Evolutionary conservation across 2,329 filamentous ascomycete genomes (phyloP).

Genomic region (Domatiomyces globalis): DNA sequence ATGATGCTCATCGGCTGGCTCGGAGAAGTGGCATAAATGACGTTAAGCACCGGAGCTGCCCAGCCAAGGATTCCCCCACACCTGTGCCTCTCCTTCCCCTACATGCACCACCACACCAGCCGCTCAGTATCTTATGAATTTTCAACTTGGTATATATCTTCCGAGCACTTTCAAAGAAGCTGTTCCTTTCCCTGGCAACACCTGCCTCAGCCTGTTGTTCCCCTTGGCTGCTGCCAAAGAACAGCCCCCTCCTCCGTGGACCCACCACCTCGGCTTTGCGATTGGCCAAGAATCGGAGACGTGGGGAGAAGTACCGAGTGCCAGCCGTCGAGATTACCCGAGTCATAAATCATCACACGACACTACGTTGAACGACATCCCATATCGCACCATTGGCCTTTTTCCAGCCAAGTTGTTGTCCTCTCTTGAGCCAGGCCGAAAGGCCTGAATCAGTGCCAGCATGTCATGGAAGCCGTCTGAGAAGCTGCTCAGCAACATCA

Average conservation of each 20-base stretch:
- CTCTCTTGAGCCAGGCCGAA: conserved; percentile 17
- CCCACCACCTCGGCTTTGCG: background rate
- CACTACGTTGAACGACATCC: background rate
- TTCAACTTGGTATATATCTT: background rate
- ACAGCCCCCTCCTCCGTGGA: background rate
- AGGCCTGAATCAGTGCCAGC: conserved; percentile 20
- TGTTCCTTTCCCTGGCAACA: background rate
- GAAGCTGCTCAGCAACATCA: conserved; percentile 89
- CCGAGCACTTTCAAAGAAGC: background rate
- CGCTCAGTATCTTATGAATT: background rate
- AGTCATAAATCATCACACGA: background rate
- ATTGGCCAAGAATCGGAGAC: background rate
- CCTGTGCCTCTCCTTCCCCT: background rate
- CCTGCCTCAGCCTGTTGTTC: background rate
- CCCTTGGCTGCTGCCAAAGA: background rate
- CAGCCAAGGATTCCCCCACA: background rate
- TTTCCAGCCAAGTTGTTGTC: conserved; percentile 11
- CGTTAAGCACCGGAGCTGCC: background rate
- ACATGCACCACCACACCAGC: background rate
- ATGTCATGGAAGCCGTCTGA: conserved; percentile 94
- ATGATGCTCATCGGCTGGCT: background rate
- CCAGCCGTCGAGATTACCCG: background rate
- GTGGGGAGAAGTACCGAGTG: background rate
- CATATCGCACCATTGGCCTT: conserved; percentile 1
- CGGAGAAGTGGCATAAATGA: background rate